Evolutionary conservation across 208 protist genomes (phyloP).

Genomic region (Wallacemonas sp.): DNA sequence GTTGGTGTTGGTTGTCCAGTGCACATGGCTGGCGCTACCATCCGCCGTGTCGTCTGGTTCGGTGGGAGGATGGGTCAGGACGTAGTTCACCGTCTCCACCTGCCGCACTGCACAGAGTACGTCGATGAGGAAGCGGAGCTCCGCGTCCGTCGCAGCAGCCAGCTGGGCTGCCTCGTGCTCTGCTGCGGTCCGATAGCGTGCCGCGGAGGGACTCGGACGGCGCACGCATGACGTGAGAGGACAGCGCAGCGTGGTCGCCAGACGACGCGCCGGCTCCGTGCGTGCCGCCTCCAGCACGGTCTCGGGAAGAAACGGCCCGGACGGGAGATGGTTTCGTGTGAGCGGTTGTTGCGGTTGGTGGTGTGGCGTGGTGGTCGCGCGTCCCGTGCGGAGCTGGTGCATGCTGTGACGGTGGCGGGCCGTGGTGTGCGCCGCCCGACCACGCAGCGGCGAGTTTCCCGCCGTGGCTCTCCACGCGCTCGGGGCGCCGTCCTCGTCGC

Average conservation of each 20-base stretch:
- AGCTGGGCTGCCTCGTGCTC: neutral
- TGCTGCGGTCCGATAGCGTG: neutral
- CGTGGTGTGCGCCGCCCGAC: constrained; percentile 21
- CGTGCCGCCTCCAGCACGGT: neutral
- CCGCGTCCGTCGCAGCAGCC: neutral
- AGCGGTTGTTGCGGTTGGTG: neutral
- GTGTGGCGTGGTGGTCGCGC: neutral
- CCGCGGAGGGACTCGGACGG: constrained; percentile 1
- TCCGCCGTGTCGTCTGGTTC: too few species aligned
- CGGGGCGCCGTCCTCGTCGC: neutral
- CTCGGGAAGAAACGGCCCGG: neutral
- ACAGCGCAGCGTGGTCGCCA: neutral
- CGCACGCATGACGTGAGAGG: neutral
- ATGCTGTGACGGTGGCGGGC: constrained; percentile 28
- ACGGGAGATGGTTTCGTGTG: neutral
- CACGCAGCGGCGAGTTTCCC: constrained; percentile 36
- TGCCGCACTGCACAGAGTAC: constrained; percentile 63
- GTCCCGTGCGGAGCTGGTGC: constrained; percentile 23
- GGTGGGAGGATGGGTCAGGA: too few species aligned
- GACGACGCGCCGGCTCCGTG: neutral
- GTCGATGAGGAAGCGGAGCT: constrained; percentile 55
- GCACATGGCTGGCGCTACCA: too few species aligned
- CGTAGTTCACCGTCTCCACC: too few species aligned
- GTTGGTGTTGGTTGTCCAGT: too few species aligned
- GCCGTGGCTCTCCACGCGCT: constrained; percentile 22